Conservation (phyloP, 1,284 basidiomycete genomes). For the Ganoderma resinaceum region DNA sequence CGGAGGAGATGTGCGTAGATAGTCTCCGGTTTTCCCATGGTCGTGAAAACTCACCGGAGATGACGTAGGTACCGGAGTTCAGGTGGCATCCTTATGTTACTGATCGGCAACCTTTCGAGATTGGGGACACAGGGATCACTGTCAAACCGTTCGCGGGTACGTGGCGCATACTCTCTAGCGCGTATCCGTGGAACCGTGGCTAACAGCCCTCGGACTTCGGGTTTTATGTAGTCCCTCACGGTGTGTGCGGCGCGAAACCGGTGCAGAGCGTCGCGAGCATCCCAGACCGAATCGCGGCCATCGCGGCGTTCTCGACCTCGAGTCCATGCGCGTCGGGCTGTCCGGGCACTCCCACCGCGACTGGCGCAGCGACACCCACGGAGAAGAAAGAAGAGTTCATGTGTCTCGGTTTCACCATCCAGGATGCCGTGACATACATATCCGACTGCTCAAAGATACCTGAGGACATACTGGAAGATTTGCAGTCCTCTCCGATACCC, state of each 20-base stretch:
- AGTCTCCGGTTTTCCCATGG: constrained; percentile 13
- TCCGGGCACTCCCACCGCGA: constrained; percentile 34
- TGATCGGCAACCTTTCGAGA: constrained; percentile 67
- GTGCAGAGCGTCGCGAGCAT: constrained; percentile 27
- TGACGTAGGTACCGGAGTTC: constrained; percentile 72
- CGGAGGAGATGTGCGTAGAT: constrained; percentile 70
- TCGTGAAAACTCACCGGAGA: constrained; percentile 6
- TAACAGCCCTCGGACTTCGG: constrained; percentile 9
- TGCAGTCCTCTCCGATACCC: constrained; percentile 46
- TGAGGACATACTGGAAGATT: constrained; percentile 64
- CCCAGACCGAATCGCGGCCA: constrained; percentile 47
- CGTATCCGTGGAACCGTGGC: constrained; percentile 7
- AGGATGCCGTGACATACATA: constrained; percentile 69
- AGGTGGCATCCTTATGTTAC: constrained; percentile 77
- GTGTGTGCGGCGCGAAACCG: constrained; percentile 15
- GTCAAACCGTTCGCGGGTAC: constrained; percentile 73
- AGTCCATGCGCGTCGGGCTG: constrained; percentile 53
- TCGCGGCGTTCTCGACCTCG: constrained; percentile 37
- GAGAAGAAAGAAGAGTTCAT: constrained; percentile 47
- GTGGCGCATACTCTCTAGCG: constrained; percentile 26
- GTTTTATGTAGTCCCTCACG: constrained; percentile 9
- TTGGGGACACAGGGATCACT: constrained; percentile 65
- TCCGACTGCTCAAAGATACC: constrained; percentile 82
- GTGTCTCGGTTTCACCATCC: constrained; percentile 79
- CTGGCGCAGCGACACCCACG: constrained; percentile 19